A percentile compares a stretch with the other conserved stretches of the same genome.
Evolutionary conservation across 352 stramenopile species (phyloP).

Genomic region (Phytophthora agathidicida): DNA sequence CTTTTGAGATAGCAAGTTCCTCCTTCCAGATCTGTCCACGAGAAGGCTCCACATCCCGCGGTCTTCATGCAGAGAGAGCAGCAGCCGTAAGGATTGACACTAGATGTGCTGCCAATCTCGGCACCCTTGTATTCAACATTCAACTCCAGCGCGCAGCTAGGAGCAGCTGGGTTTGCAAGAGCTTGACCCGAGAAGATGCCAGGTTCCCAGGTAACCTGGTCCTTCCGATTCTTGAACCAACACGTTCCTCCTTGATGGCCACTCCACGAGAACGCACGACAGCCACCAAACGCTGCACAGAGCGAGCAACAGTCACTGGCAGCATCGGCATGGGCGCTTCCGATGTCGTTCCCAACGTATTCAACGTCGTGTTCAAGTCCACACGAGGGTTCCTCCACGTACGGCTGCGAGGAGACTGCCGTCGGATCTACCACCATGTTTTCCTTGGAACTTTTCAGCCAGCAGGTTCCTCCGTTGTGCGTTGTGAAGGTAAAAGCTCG

Average conservation of each 20-base stretch:
- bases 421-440: constrained; percentile 18
- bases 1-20: constrained; percentile 74
- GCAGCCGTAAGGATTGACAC: constrained; percentile 25
- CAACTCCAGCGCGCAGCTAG: constrained; percentile 34
- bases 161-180: constrained; percentile 18
- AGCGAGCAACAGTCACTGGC: constrained; percentile 25
- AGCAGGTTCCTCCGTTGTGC: constrained; percentile 32
- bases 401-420: constrained; percentile 13
- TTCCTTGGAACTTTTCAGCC: constrained; percentile 43
- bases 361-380: constrained; percentile 33
- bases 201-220: constrained; percentile 14
- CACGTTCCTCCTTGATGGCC: constrained; percentile 57
- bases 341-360: constrained; percentile 41
- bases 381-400: constrained; percentile 25
- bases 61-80: constrained; percentile 38
- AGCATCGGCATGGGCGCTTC: constrained; percentile 8
- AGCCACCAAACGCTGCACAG: constrained; percentile 35
- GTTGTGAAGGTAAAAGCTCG: constrained; percentile 44
- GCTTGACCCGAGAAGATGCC: constrained; percentile 27
- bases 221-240: constrained; percentile 52
- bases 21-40: constrained; percentile 47
- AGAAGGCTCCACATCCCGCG: constrained; percentile 46
- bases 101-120: constrained; percentile 20
- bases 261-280: constrained; percentile 59
- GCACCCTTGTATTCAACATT: constrained; percentile 33